Evolutionary conservation across 2,329 filamentous ascomycete species (phyloP).

Genomic region (Fusarium robinianum): DNA sequence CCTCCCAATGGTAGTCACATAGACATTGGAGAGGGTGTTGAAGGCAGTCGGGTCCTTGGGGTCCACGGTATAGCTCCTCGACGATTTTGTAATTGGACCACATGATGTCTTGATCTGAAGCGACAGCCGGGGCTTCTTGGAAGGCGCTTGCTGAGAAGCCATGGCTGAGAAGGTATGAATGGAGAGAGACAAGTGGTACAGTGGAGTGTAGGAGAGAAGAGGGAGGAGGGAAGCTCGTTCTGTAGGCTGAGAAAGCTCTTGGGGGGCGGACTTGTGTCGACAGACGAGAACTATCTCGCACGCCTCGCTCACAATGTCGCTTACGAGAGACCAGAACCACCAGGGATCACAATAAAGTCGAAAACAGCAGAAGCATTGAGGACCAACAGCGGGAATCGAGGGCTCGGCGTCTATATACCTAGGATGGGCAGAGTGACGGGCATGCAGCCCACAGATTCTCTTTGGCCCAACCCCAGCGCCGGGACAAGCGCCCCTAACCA

Average conservation of each 20-base stretch:
- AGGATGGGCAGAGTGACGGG: conserved; percentile 19
- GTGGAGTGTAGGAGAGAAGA: conserved; percentile 8
- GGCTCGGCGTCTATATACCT: conserved; percentile 36
- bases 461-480: conserved; percentile 13
- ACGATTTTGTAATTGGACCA: conserved; percentile 44
- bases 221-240: conserved; percentile 1
- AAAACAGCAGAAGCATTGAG: conserved; percentile 25
- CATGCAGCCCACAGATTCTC: conserved; percentile 19
- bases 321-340: conserved; percentile 32
- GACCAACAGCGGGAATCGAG: conserved; percentile 31
- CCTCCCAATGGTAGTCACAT: conserved; percentile 65
- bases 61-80: conserved; percentile 47
- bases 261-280: no score
- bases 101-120: conserved; percentile 57
- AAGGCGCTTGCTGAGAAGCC: conserved; percentile 44
- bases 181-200: conserved; percentile 4
- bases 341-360: conserved; percentile 33
- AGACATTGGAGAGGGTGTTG: conserved; percentile 69
- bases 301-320: conserved; percentile 19
- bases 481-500: conserved; percentile 38
- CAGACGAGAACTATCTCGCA: conserved; percentile 26
- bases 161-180: conserved; percentile 34
- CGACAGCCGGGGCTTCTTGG: conserved; percentile 60
- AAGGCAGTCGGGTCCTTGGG: conserved; percentile 65
- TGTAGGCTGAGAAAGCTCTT: no score